Percentiles rank a stretch among this genome's conserved stretches.
Conservation (phyloP, 1,284 basidiomycete species). For the Marasmius tenuissimus region DNA sequence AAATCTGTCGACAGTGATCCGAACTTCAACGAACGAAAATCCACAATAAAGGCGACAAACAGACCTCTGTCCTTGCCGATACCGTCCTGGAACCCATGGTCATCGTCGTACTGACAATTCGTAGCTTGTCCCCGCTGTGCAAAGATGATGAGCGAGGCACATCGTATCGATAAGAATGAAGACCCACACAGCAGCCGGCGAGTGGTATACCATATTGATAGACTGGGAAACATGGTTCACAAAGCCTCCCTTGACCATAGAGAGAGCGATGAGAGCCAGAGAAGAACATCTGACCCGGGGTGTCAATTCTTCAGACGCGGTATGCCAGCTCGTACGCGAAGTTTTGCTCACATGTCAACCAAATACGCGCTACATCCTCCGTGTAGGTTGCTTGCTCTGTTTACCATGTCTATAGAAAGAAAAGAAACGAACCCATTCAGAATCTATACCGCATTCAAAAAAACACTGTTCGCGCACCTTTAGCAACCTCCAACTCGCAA, state of each 20-base stretch:
- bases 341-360: constrained; percentile 43
- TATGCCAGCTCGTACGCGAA: background rate
- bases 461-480: constrained; percentile 31
- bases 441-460: background rate
- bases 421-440: background rate
- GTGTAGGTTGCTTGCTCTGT: constrained; percentile 37
- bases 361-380: constrained; percentile 47
- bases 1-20: constrained; percentile 2
- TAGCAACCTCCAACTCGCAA: constrained; percentile 43
- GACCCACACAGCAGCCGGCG: constrained; percentile 34
- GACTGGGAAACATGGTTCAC: constrained; percentile 38
- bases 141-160: background rate
- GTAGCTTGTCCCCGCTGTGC: constrained; percentile 36
- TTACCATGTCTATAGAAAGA: constrained; percentile 45
- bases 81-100: constrained; percentile 31
- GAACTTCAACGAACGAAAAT: background rate
- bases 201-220: constrained; percentile 40
- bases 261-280: constrained; percentile 27
- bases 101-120: constrained; percentile 37
- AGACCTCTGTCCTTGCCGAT: constrained; percentile 34
- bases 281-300: constrained; percentile 28
- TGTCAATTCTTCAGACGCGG: background rate
- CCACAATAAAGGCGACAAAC: background rate
- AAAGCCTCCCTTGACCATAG: constrained; percentile 20
- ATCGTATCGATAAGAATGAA: background rate